Conservation (phyloP, 2,329 filamentous ascomycete species). For the Pleoardoris graminearum region DNA sequence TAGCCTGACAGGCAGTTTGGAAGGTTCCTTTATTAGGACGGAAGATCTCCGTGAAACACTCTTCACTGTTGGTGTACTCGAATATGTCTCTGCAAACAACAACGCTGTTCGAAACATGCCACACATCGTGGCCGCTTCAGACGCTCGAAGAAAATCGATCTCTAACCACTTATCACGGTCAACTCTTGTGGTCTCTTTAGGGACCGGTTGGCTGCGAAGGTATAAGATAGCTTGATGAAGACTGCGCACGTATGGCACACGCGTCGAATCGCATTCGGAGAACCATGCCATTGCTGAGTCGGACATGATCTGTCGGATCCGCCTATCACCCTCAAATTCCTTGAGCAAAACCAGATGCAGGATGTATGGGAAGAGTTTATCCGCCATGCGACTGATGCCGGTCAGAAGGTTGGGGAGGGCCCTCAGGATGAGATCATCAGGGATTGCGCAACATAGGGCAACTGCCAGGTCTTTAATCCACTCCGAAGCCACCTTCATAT, state of each 20-base stretch:
- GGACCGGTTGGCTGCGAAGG: conserved; percentile 76
- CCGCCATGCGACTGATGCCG: conserved; percentile 69
- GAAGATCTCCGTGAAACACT: conserved; percentile 66
- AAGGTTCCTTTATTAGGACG: conserved; percentile 54
- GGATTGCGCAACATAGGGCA: conserved; percentile 55
- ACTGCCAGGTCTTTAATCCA: conserved; percentile 69
- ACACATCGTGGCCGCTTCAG: conserved; percentile 73
- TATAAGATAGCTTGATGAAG: conserved; percentile 83
- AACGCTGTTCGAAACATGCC: conserved; percentile 87
- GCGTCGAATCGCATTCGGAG: conserved; percentile 45
- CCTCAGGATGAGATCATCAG: conserved; percentile 68
- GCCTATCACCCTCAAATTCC: conserved; percentile 65
- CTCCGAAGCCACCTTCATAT: conserved; percentile 23
- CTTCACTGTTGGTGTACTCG: conserved; percentile 54
- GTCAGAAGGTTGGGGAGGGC: conserved; percentile 68
- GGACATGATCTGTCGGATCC: conserved; percentile 64
- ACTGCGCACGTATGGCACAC: conserved; percentile 69
- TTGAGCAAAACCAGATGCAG: conserved; percentile 77
- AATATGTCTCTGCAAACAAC: conserved; percentile 75
- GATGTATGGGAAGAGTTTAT: conserved; percentile 78
- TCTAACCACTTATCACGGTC: conserved; percentile 86
- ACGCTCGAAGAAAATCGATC: conserved; percentile 71
- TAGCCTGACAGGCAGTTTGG: conserved; percentile 62
- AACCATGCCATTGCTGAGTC: conserved; percentile 68
- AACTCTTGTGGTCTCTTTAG: conserved; percentile 74